Evolutionary conservation across 1,139 yeast genomes (phyloP).

Genomic region (Yarrowia galli): DNA sequence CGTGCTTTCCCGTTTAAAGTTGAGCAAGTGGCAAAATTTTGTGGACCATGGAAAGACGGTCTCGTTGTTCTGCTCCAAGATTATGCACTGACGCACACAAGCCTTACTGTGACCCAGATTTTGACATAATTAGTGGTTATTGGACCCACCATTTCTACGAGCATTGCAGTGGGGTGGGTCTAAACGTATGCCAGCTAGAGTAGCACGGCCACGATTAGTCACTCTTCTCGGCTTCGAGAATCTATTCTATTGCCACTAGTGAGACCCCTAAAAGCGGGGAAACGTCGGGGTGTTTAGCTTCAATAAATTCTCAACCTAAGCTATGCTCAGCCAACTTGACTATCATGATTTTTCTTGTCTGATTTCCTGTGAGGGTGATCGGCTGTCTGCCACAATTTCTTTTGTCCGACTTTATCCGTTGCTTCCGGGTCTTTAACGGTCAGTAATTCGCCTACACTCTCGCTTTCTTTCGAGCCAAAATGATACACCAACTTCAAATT

Average conservation of each 20-base stretch:
- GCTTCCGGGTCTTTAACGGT: neutral
- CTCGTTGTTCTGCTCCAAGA: neutral
- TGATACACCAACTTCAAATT: neutral
- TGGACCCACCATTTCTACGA: neutral
- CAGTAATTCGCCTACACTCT: too few relatives aligned
- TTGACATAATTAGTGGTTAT: neutral
- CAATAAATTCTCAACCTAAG: too few relatives aligned
- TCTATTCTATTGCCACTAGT: neutral
- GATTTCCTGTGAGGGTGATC: too few relatives aligned
- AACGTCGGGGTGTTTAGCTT: too few relatives aligned
- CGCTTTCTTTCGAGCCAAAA: constrained; percentile 12
- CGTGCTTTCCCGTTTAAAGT: constrained; percentile 9
- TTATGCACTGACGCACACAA: constrained; percentile 3
- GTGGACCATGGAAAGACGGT: neutral
- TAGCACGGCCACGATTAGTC: neutral
- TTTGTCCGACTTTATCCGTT: neutral
- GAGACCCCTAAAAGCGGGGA: neutral
- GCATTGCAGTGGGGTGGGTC: neutral
- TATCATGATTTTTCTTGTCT: neutral
- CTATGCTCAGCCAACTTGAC: too few relatives aligned
- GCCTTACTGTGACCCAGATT: neutral
- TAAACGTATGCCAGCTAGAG: neutral
- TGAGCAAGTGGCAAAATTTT: constrained; percentile 8
- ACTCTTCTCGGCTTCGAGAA: neutral
- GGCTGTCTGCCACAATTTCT: neutral